Evolutionary conservation across 495 filamentous ascomycete genomes (phyloP).

Genomic region (Chaetomium tenue): DNA sequence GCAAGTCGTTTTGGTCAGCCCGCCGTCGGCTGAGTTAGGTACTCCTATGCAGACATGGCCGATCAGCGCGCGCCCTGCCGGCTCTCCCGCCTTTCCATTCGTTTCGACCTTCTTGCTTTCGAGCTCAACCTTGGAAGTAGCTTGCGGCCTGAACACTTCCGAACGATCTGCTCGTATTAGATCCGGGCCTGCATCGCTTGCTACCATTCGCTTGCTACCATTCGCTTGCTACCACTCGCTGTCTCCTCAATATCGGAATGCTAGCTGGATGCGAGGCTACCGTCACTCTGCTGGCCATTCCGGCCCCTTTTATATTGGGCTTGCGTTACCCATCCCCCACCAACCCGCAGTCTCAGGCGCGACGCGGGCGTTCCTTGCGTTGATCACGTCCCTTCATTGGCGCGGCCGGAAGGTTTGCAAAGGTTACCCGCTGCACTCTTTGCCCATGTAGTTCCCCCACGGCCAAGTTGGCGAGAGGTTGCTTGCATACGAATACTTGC

Average conservation of each 20-base stretch:
- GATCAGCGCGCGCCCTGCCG: constrained; percentile 1
- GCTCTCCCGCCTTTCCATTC: neutral
- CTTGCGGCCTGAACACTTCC: constrained; percentile 6
- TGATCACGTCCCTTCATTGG: neutral
- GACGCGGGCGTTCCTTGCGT: neutral
- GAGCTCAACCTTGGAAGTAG: neutral
- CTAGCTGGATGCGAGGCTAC: constrained; percentile 13
- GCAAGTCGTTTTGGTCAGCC: neutral
- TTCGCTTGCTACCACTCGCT: neutral
- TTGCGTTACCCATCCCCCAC: constrained; percentile 20
- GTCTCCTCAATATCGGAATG: neutral
- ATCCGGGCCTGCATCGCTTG: neutral
- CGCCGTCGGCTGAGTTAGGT: neutral
- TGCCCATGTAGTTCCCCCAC: neutral
- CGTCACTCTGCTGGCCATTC: constrained; percentile 4
- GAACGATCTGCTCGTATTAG: constrained; percentile 7
- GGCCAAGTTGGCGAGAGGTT: neutral
- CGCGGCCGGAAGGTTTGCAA: neutral
- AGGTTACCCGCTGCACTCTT: neutral
- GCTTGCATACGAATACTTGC: constrained; percentile 6
- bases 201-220: neutral
- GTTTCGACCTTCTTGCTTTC: neutral
- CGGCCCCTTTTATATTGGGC: constrained; percentile 21
- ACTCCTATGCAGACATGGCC: neutral
- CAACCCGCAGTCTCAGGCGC: neutral